Base-by-base conservation (phyloP, 352 stramenopile genomes). In the Thalassiosira delicatula region DNA sequence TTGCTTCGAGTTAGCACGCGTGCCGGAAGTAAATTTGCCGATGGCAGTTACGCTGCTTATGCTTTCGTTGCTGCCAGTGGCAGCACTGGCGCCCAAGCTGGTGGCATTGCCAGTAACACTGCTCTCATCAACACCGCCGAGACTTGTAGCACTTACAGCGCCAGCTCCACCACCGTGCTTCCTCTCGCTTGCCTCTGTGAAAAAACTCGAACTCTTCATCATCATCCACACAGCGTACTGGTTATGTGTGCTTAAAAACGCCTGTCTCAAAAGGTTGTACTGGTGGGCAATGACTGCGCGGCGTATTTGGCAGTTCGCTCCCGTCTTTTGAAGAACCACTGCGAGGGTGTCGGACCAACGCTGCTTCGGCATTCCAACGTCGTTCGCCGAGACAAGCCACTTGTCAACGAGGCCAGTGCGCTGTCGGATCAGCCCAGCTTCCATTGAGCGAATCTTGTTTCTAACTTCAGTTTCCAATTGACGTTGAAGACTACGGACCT, bases 1-100 rank as follows among this genome's bases (percentile, higher is more conserved):
- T 70, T 92, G 84, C 46, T 92, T 92, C 8, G 89, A 93, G 66
- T 90, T 93, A 46, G 90, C 77, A 54, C 88, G 76, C 9, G 51
- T 88, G 21, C 62, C 71, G n/a, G 78, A 32, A 2, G 84, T 70
- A n/a, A n/a, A n/a, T n/a, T n/a, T n/a, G n/a, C n/a, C n/a, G n/a
- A n/a, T n/a, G n/a, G n/a, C n/a, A n/a, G n/a, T n/a, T n/a, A n/a
- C n/a, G n/a, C n/a, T n/a, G n/a, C n/a, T n/a, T n/a, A n/a, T n/a
- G n/a, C n/a, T n/a, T n/a, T n/a, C n/a, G n/a, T n/a, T n/a, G n/a
- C n/a, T n/a, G n/a, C n/a, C n/a, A n/a, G n/a, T n/a, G n/a, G n/a
- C n/a, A n/a, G n/a, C n/a, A n/a, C n/a, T n/a, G n/a, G n/a, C n/a
- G n/a, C n/a, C n/a, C n/a, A n/a, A n/a, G n/a, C n/a, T n/a, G n/a